Conservation (phyloP, 75 land plant genomes). For the Pinus taeda region DNA sequence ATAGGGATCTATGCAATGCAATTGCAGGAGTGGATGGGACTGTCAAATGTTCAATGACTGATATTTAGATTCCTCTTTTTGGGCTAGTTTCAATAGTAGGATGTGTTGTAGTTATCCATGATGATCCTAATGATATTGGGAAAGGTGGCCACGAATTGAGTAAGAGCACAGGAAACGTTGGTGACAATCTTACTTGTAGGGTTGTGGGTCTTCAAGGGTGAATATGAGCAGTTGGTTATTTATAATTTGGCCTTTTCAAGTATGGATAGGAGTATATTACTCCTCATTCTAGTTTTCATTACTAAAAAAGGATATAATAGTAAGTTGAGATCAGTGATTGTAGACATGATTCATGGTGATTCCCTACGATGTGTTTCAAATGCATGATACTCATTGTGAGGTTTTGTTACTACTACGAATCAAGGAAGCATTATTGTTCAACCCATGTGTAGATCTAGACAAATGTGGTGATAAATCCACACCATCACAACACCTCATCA, state of each 20-base stretch:
- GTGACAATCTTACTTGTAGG: conserved; percentile 78
- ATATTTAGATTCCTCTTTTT: conserved; percentile 74
- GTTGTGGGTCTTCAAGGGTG: not conserved
- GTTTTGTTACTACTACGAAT: too few species aligned
- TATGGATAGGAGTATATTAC: too few species aligned
- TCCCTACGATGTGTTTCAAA: too few species aligned
- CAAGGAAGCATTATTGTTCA: too few species aligned
- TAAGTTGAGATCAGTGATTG: not conserved
- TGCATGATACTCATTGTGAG: too few species aligned
- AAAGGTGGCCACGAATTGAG: conserved; percentile 90
- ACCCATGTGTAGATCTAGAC: too few species aligned
- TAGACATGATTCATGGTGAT: too few species aligned
- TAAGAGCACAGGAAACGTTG: conserved; percentile 86
- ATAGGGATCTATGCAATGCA: conserved; percentile 80
- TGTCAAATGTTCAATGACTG: conserved; percentile 38
- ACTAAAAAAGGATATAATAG: too few species aligned
- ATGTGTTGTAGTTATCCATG: conserved; percentile 90
- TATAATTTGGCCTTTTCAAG: not conserved
- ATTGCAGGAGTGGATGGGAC: conserved; percentile 60
- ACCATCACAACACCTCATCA: too few species aligned
- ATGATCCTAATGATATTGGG: conserved; percentile 92
- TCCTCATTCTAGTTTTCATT: not conserved
- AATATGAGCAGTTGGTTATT: not conserved
- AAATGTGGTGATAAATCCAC: too few species aligned
- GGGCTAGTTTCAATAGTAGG: conserved; percentile 80